Evolutionary conservation across 176 grass and related monocot genomes (phyloP).

Genomic region (Bolboschoenus planiculmis): DNA sequence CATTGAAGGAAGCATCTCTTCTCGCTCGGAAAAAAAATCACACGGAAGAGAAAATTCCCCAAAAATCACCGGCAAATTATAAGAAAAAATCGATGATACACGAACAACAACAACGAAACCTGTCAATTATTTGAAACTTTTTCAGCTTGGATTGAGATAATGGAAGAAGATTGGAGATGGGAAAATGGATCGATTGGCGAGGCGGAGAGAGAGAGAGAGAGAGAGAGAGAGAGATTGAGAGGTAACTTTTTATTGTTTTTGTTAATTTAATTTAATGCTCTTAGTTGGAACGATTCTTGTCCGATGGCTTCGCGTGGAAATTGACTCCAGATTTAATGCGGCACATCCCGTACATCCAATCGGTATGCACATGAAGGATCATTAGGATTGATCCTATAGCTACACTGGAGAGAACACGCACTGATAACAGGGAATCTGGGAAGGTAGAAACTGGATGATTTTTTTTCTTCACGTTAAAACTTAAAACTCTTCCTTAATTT

Average conservation of each 20-base stretch:
- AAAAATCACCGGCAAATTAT: neutral
- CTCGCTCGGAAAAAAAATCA: neutral
- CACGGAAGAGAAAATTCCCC: conserved; percentile 8
- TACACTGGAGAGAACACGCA: neutral
- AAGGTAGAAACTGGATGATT: neutral
- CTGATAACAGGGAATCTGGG: neutral
- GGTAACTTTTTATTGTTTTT: neutral
- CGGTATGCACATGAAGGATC: neutral
- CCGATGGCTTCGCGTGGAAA: neutral
- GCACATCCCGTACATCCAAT: neutral
- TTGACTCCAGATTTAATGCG: neutral
- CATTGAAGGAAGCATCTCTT: conserved; percentile 36
- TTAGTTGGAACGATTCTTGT: conserved; percentile 18
- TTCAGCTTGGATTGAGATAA: neutral
- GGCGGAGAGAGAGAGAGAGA: neutral
- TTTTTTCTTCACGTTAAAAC: neutral
- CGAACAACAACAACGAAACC: neutral
- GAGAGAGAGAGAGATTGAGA: neutral
- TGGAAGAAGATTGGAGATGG: neutral
- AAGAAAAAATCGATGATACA: neutral
- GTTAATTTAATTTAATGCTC: neutral
- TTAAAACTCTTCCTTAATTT: neutral
- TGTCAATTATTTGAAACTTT: neutral
- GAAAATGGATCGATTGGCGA: conserved; percentile 10
- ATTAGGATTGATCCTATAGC: neutral